Conservation (phyloP, 208 protist genomes). For the Acanthamoeba pearcei region DNA sequence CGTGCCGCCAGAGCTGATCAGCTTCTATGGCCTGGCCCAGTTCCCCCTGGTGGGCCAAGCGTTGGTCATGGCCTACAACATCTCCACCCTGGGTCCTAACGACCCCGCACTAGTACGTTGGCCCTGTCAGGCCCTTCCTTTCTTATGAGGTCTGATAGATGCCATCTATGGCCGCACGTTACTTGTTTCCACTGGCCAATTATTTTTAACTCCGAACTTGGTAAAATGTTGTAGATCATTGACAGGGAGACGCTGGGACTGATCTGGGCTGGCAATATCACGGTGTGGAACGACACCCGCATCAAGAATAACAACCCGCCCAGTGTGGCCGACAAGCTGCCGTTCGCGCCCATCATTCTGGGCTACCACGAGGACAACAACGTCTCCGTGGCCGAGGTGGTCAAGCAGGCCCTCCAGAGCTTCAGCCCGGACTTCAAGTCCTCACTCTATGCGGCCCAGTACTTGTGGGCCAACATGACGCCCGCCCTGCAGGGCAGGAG, state of each 20-base stretch:
- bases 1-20: neutral
- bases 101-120: neutral
- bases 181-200: too few relatives aligned
- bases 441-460: neutral
- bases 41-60: neutral
- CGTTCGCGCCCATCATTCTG: neutral
- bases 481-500: neutral
- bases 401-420: slow-evolving; percentile 8
- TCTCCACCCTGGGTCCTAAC: neutral
- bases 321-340: neutral
- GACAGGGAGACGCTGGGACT: slow-evolving; percentile 14
- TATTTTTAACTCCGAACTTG: too few relatives aligned
- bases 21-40: neutral
- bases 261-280: slow-evolving; percentile 27
- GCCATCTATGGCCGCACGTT: too few relatives aligned
- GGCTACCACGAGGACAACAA: slow-evolving; percentile 1
- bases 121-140: too few relatives aligned
- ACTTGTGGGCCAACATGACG: neutral
- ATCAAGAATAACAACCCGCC: neutral
- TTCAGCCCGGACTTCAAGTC: slow-evolving; percentile 22
- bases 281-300: slow-evolving; percentile 12
- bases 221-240: neutral
- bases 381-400: neutral
- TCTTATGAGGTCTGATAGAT: neutral
- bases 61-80: slow-evolving; percentile 42